Conservation (phyloP, 2,329 filamentous ascomycete species). For the Aspergillus nomiae region DNA sequence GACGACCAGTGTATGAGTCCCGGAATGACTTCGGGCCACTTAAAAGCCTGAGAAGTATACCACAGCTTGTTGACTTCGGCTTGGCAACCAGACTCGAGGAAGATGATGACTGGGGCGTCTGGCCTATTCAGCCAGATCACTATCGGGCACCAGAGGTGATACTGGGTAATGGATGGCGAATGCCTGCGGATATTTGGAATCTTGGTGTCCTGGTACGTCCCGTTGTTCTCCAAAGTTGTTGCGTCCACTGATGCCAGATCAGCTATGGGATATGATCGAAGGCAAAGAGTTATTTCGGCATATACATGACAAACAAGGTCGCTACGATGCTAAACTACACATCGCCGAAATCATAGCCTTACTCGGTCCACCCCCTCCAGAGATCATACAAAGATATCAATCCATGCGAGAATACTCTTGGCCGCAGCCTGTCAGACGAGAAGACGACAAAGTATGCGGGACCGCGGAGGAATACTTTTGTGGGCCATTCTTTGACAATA, state of each 20-base stretch:
- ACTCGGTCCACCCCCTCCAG: conserved; percentile 41
- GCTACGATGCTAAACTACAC: conserved; percentile 41
- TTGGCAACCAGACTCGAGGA: conserved; percentile 36
- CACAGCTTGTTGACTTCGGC: conserved; percentile 41
- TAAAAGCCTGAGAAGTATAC: conserved; percentile 29
- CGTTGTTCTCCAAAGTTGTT: conserved; percentile 18
- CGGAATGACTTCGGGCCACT: conserved; percentile 35
- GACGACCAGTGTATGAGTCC: conserved; percentile 38
- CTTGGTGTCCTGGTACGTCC: conserved; percentile 38
- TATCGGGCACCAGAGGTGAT: conserved; percentile 47
- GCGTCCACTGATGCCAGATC: conserved; percentile 24
- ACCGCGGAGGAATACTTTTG: conserved; percentile 38
- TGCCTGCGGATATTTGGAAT: conserved; percentile 46
- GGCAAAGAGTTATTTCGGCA: conserved; percentile 40
- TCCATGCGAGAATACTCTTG: conserved; percentile 33
- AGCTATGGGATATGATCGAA: conserved; percentile 44
- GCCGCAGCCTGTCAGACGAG: conserved; percentile 30
- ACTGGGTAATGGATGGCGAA: conserved; percentile 41
- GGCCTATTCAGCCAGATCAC: conserved; percentile 47
- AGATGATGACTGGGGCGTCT: conserved; percentile 46
- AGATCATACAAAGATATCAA: conserved; percentile 38
- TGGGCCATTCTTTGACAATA: conserved; percentile 40
- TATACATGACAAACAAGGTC: conserved; percentile 36
- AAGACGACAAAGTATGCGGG: conserved; percentile 32
- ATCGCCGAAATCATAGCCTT: conserved; percentile 48